Evolutionary conservation across 805 yeast genomes (phyloP), one percentile per base, ranked within the genome.

Genomic region (Yamadazyma endophytica): DNA sequence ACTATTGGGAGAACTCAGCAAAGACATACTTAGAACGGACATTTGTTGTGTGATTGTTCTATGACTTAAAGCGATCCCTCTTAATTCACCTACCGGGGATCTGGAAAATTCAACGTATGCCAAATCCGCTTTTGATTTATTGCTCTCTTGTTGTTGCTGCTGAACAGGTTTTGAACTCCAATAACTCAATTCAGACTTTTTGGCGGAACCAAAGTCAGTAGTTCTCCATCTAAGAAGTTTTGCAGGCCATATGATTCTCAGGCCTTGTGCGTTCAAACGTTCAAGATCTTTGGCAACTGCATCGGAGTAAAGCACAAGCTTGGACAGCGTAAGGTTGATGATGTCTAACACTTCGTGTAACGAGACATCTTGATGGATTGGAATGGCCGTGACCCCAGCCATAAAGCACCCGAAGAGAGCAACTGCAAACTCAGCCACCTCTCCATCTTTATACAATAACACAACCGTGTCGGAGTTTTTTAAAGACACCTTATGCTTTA

Each of bases 361-460:
- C 19, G 82, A 80, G 17, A 77, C 71, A 32, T 79, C 83, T 36
- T 87, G 79, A 32, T 84, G 84, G 24, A 92, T 77, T 0, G 98
- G 98, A 4, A 92, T 90, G 0, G 97, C 97, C 2, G 92, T 89
- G 27, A 87, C 82, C 2, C 95, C 96, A 1, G 97, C 95, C 35
- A 90, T 64, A 43, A 90, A 85, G 51, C 97, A 89, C 5, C 96
- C 98, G 53, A 87, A 73, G 13, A 92, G 55, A 0, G 97, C 94
- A 1, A 84, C 75, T 0, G 85, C 74, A 52, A 89, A 90, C 41
- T 92, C 97, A 9, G 84, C 71, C 2, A 85, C 78, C 54, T 92
- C 97, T 18, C 72, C 71, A 36, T 82, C 87, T 46, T 84, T 87
- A 52, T 88, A 92, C 44, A 94, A 72, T 25, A 92, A 63, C 19